These are phyloP conservation scores for Epichloe aotearoae DNA, from an alignment of 2,329 filamentous ascomycete species.

Conservation along the genomic window DNA sequence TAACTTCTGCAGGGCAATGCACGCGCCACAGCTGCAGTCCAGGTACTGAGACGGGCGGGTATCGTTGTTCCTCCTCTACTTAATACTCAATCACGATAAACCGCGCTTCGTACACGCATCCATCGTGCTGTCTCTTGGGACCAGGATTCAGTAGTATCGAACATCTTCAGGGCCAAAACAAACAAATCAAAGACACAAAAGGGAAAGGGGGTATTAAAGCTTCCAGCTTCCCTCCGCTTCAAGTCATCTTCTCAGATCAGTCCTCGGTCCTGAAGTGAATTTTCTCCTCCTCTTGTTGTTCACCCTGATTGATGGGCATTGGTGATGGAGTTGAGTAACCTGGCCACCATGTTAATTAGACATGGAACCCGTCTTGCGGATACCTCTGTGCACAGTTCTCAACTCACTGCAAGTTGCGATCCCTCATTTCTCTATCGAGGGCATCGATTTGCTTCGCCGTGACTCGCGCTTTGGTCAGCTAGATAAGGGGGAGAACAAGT, in stretches of 20 bases:
- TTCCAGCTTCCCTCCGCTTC: not conserved
- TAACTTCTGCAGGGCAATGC: not conserved
- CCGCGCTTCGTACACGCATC: not conserved
- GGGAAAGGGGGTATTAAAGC: slow-evolving; percentile 5
- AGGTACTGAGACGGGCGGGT: slow-evolving; percentile 2
- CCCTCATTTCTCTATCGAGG: slow-evolving; percentile 43
- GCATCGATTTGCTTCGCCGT: slow-evolving; percentile 37
- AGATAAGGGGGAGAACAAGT: slow-evolving; percentile 9
- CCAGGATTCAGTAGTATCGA: not conserved
- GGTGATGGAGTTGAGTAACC: slow-evolving; percentile 14
- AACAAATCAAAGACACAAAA: not conserved
- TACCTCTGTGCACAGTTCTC: not conserved
- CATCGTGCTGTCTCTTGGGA: not conserved
- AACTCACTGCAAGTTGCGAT: slow-evolving; percentile 35
- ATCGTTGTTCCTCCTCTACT: slow-evolving; percentile 5
- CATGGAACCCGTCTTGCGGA: not conserved
- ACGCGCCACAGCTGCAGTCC: not conserved
- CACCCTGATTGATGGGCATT: slow-evolving; percentile 8
- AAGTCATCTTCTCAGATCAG: not conserved
- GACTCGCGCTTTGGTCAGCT: slow-evolving; percentile 32
- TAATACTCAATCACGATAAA: not conserved
- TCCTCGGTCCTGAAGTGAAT: not conserved
- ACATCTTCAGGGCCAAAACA: not conserved
- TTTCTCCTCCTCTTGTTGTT: not conserved
- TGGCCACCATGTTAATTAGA: slow-evolving; percentile 2